These are phyloP conservation scores for Pseudonitzschia multiseries DNA, from an alignment of 108 stramenopile species.

Conservation along the genomic window DNA sequence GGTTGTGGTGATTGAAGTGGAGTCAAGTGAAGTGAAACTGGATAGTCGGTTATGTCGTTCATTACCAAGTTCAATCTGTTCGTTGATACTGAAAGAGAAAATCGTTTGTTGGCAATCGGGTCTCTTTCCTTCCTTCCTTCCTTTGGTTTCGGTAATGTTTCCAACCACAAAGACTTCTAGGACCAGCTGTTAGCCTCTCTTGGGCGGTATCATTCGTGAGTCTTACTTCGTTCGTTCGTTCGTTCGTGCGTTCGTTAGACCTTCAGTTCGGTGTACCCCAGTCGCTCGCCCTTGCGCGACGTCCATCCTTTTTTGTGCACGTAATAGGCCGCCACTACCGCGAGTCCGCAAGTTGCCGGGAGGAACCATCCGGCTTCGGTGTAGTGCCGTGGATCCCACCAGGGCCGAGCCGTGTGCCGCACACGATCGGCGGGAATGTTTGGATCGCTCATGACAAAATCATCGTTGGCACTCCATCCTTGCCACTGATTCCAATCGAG, in stretches of 20 bases:
- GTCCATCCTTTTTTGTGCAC: not conserved
- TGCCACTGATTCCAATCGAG: slow-evolving; percentile 36
- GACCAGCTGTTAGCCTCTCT: no score
- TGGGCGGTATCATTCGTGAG: no score
- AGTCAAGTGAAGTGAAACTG: no score
- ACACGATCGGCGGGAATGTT: slow-evolving; percentile 12
- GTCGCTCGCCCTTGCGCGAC: not conserved
- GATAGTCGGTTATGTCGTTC: no score
- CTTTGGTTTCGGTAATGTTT: not conserved
- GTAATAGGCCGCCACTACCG: not conserved
- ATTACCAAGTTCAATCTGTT: no score
- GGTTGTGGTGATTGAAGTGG: no score
- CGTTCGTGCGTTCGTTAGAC: no score
- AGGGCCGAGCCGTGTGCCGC: not conserved
- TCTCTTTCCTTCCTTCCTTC: no score
- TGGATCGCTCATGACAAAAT: slow-evolving; percentile 39
- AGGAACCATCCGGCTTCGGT: not conserved
- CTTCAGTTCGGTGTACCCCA: slow-evolving; percentile 12
- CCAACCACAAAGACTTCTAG: not conserved
- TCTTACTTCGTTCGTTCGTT: no score
- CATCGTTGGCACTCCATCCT: slow-evolving; percentile 39
- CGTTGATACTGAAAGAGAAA: no score
- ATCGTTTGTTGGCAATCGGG: no score
- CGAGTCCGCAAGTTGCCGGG: not conserved
- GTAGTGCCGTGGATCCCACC: not conserved